Evolutionary conservation across 2,329 filamentous ascomycete genomes (phyloP).

Genomic region (Hymenotorrendiella dingleyae): DNA sequence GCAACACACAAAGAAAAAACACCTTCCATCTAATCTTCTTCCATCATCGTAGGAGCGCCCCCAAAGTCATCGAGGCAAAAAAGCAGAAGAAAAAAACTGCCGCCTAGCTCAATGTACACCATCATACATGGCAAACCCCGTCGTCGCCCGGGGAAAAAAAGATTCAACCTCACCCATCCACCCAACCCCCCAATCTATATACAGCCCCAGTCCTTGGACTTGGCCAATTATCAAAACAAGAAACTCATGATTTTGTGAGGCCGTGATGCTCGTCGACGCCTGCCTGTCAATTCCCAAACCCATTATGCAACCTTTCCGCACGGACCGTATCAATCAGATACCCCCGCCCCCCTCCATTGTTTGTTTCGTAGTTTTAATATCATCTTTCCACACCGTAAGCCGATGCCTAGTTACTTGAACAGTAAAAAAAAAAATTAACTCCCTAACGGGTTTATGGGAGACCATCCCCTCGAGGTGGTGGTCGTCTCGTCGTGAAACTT

Average conservation of each 20-base stretch:
- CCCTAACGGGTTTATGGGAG: too few species aligned
- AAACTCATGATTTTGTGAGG: slow-evolving; percentile 10
- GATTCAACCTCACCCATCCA: too few species aligned
- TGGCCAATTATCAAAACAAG: slow-evolving; percentile 5
- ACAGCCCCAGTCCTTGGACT: background rate
- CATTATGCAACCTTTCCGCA: slow-evolving; percentile 20
- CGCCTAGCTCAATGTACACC: slow-evolving; percentile 2
- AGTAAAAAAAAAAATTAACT: too few species aligned
- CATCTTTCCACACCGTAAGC: too few species aligned
- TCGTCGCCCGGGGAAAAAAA: too few species aligned
- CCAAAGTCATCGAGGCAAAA: background rate
- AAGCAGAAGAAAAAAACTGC: background rate
- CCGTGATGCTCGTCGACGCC: slow-evolving; percentile 11
- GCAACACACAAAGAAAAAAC: slow-evolving; percentile 6
- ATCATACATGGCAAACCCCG: slow-evolving; percentile 6
- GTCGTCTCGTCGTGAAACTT: slow-evolving; percentile 67
- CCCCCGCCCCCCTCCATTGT: slow-evolving; percentile 2
- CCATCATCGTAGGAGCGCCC: background rate
- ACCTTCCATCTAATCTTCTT: background rate
- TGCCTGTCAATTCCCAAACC: slow-evolving; percentile 14
- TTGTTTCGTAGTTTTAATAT: too few species aligned
- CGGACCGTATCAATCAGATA: slow-evolving; percentile 14
- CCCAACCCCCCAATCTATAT: background rate
- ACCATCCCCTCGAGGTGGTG: slow-evolving; percentile 20
- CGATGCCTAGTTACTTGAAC: too few species aligned